A percentile compares a stretch with the other conserved stretches of the same genome.
These are phyloP conservation scores for Tinospora cordifolia DNA, from an alignment of 164 flowering plant species.

Conservation along the genomic window DNA sequence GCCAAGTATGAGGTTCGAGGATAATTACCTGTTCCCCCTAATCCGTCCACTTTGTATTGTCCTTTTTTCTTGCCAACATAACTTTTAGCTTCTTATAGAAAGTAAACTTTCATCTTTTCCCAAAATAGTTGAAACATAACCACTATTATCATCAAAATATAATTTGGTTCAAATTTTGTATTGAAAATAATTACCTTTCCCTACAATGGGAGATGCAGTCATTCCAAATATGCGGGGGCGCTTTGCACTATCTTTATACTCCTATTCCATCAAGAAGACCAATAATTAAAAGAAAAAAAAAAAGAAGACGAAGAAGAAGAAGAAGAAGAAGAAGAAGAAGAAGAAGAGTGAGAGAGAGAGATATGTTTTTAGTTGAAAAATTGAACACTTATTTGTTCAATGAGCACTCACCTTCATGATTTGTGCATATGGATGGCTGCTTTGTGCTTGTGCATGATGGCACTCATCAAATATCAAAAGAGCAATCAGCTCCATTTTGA, in stretches of 20 bases:
- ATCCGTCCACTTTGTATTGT: too few relatives aligned
- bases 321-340: too few relatives aligned
- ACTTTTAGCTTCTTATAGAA: too few relatives aligned
- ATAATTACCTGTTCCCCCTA: too few relatives aligned
- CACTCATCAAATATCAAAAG: constrained; percentile 96
- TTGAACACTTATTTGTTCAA: background rate
- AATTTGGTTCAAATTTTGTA: background rate
- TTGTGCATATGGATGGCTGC: constrained; percentile 88
- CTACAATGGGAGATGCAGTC: constrained; percentile 93
- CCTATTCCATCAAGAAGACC: constrained; percentile 29
- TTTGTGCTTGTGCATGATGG: constrained; percentile 87
- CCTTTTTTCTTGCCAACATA: too few relatives aligned
- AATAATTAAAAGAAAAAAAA: too few relatives aligned
- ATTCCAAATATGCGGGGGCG: constrained; percentile 93
- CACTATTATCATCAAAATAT: background rate
- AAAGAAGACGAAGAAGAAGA: too few relatives aligned
- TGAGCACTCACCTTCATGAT: constrained; percentile 64
- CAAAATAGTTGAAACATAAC: background rate
- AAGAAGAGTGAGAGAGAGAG: too few relatives aligned
- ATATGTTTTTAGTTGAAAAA: background rate
- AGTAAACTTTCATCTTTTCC: background rate
- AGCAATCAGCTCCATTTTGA: constrained; percentile 71
- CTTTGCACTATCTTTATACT: constrained; percentile 35
- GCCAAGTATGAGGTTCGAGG: too few relatives aligned
- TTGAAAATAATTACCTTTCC: constrained; percentile 58